Evolutionary conservation across 306 rosid genomes (phyloP).

Genomic region (Cucumis melo): DNA sequence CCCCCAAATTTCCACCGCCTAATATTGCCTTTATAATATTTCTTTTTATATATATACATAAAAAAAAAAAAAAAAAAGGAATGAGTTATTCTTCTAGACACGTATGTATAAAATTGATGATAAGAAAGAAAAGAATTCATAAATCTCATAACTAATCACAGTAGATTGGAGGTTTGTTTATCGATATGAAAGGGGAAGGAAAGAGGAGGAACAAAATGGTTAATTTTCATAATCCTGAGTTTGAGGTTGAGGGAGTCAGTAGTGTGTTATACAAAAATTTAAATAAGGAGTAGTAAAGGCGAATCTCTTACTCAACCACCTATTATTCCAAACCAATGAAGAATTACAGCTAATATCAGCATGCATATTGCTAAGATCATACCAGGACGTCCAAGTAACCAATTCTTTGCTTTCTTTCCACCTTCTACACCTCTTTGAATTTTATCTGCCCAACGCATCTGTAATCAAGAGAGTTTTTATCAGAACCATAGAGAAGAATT

Average conservation of each 20-base stretch:
- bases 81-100: no score
- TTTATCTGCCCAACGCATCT: constrained; percentile 93
- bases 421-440: constrained; percentile 72
- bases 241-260: not conserved
- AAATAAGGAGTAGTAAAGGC: not conserved
- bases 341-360: constrained; percentile 71
- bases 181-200: not conserved
- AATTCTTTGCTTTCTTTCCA: constrained; percentile 66
- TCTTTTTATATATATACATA: not conserved
- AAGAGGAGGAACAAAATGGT: not conserved
- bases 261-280: not conserved
- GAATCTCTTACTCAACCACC: constrained; percentile 31
- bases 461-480: not conserved
- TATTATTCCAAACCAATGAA: constrained; percentile 75
- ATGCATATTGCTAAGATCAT: constrained; percentile 66
- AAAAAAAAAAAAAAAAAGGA: no score
- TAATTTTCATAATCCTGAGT: not conserved
- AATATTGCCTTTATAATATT: not conserved
- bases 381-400: constrained; percentile 78
- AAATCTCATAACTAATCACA: not conserved
- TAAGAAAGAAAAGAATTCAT: not conserved
- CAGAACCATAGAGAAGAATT: not conserved
- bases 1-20: not conserved
- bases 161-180: not conserved
- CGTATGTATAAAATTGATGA: not conserved